phyloP scores from a whole-genome alignment of 257 asterid genomes.

The Solanum chilense region DNA sequence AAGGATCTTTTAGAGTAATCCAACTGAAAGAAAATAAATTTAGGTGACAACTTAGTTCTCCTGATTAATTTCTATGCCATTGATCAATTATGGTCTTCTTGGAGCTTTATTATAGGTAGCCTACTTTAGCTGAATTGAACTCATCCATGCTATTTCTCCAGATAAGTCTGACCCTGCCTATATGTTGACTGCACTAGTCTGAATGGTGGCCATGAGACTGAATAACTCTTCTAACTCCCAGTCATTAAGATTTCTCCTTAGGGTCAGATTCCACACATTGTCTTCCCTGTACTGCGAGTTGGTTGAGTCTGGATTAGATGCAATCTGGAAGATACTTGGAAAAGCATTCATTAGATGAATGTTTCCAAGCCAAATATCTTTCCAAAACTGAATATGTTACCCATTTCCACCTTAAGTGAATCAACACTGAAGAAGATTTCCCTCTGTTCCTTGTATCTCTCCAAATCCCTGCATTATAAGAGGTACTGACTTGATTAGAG shows the following conservation, averaged over 20 bases:
- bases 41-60: neutral
- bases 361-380: neutral
- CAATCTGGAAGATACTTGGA: neutral
- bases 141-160: neutral
- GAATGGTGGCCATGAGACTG: neutral
- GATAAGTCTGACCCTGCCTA: neutral
- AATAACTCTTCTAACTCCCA: neutral
- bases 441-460: neutral
- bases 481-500: neutral
- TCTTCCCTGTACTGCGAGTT: neutral
- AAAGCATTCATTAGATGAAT: neutral
- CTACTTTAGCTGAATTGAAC: neutral
- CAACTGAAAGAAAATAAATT: neutral
- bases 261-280: neutral
- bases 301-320: neutral
- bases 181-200: neutral
- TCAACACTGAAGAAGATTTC: neutral
- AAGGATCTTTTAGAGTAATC: neutral
- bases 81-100: neutral
- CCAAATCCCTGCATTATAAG: neutral
- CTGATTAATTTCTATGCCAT: neutral
- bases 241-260: neutral
- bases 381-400: neutral
- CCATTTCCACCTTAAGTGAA: neutral
- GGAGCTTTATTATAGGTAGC: neutral